These are phyloP conservation scores for Hyaloscypha bicolor DNA, from an alignment of 495 filamentous ascomycete genomes.

Conservation along the genomic window DNA sequence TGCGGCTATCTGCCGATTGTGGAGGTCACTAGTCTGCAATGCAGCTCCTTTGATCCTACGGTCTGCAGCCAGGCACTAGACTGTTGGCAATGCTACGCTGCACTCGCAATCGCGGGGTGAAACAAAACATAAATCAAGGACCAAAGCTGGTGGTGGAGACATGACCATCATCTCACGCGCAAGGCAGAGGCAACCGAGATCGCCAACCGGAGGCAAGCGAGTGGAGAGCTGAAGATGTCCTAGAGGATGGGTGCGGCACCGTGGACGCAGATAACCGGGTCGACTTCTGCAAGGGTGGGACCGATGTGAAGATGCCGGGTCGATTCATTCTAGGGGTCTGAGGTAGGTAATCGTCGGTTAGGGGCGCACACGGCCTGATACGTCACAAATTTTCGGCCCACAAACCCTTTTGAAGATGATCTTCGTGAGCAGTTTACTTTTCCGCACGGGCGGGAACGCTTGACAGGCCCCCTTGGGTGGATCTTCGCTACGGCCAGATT, in stretches of 20 bases:
- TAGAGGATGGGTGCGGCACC: conserved; percentile 3
- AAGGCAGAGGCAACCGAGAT: background rate
- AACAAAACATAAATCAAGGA: background rate
- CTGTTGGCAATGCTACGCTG: conserved; percentile 5
- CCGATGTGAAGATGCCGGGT: conserved; percentile 1
- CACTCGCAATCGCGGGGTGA: conserved; percentile 9
- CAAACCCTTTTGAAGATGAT: background rate
- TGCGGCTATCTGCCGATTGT: background rate
- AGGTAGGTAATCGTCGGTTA: conserved; percentile 11
- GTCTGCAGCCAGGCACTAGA: conserved; percentile 3
- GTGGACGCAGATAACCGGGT: conserved; percentile 5
- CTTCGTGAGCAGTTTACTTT: background rate
- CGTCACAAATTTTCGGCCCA: conserved; percentile 5
- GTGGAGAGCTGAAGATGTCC: background rate
- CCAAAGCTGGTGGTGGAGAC: background rate
- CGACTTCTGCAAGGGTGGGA: too few species aligned
- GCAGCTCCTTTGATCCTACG: conserved; percentile 3
- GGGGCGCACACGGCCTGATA: conserved; percentile 10
- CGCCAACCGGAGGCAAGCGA: background rate
- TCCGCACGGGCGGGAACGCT: background rate
- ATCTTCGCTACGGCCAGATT: background rate
- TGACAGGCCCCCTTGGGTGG: background rate
- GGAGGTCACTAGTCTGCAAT: background rate
- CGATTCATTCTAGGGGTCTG: background rate
- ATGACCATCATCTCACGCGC: background rate